Conservation (phyloP, 306 rosid genomes). For the Cucumis cinereus region DNA sequence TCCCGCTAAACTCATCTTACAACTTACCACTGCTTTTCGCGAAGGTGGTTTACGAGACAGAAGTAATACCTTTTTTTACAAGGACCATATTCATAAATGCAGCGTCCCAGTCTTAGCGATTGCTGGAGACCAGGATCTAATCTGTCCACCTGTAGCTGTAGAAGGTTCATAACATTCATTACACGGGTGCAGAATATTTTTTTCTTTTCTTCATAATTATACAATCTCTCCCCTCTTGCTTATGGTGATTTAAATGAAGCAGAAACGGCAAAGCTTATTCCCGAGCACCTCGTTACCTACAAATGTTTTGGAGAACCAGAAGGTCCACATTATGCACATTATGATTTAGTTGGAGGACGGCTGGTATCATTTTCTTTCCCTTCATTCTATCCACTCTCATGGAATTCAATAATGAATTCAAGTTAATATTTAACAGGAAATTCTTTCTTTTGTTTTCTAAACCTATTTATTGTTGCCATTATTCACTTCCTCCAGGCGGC, state of each 20-base stretch:
- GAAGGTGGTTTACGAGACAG: slow-evolving; percentile 75
- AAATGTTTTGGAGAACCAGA: slow-evolving; percentile 61
- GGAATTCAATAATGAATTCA: background rate
- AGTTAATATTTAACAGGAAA: background rate
- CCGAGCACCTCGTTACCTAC: slow-evolving; percentile 64
- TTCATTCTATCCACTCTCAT: background rate
- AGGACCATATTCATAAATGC: slow-evolving; percentile 68
- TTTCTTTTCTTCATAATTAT: slow-evolving; percentile 11
- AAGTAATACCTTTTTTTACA: slow-evolving; percentile 46
- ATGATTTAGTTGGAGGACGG: slow-evolving; percentile 97
- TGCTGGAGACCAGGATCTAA: slow-evolving; percentile 88
- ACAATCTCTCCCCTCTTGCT: background rate
- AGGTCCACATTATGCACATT: slow-evolving; percentile 97
- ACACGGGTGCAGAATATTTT: slow-evolving; percentile 1
- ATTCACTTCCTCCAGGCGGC: slow-evolving; percentile 47
- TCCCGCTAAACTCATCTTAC: slow-evolving; percentile 83
- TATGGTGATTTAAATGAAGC: slow-evolving; percentile 15
- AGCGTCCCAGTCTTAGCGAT: slow-evolving; percentile 67
- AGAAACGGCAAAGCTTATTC: slow-evolving; percentile 74
- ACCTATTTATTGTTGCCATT: background rate
- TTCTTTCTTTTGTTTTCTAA: background rate
- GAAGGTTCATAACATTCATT: slow-evolving; percentile 37
- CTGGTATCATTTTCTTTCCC: slow-evolving; percentile 32
- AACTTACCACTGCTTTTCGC: slow-evolving; percentile 87
- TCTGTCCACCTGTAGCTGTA: slow-evolving; percentile 98